Percentiles rank a stretch among this genome's conserved stretches.
Evolutionary conservation across 345 rosid genomes (phyloP).

Genomic region (Reutealis trisperma): DNA sequence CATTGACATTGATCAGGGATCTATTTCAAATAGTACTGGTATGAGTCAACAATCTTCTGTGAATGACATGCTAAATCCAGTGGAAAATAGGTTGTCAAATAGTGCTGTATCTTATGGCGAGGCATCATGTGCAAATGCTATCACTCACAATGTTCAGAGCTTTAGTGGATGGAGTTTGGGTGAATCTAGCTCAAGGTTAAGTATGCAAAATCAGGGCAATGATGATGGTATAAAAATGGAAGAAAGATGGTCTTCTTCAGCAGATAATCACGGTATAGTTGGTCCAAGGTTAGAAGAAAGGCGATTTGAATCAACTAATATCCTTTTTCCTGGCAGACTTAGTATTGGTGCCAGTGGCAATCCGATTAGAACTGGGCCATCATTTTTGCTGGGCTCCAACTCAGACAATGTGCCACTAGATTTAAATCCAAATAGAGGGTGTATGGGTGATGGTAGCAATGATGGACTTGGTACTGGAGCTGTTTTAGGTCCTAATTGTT

Average conservation of each 20-base stretch:
- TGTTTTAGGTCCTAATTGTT: constrained; percentile 26
- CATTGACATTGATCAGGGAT: constrained; percentile 55
- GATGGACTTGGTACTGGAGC: constrained; percentile 37
- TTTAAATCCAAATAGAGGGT: constrained; percentile 39
- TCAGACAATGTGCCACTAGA: constrained; percentile 40
- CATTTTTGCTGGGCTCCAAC: constrained; percentile 54
- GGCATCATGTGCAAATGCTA: constrained; percentile 38
- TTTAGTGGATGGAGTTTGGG: constrained; percentile 61
- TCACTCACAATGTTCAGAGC: constrained; percentile 42
- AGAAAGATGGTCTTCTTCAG: constrained; percentile 45
- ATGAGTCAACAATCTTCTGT: constrained; percentile 43
- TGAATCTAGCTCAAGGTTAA: constrained; percentile 58
- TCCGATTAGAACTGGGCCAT: constrained; percentile 47
- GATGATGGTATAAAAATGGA: constrained; percentile 53
- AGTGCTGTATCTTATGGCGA: constrained; percentile 42
- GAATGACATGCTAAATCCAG: constrained; percentile 48
- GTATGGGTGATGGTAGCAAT: constrained; percentile 39
- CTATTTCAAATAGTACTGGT: constrained; percentile 34
- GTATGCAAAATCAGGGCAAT: constrained; percentile 42
- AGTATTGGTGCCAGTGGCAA: constrained; percentile 33
- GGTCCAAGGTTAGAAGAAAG: constrained; percentile 57
- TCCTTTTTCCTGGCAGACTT: constrained; percentile 37
- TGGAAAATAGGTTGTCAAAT: constrained; percentile 44
- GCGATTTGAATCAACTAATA: constrained; percentile 38
- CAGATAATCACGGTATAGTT: constrained; percentile 30